These are phyloP conservation scores for Lipomyces sp. DNA, from an alignment of 805 yeast species.

Conservation along the genomic window DNA sequence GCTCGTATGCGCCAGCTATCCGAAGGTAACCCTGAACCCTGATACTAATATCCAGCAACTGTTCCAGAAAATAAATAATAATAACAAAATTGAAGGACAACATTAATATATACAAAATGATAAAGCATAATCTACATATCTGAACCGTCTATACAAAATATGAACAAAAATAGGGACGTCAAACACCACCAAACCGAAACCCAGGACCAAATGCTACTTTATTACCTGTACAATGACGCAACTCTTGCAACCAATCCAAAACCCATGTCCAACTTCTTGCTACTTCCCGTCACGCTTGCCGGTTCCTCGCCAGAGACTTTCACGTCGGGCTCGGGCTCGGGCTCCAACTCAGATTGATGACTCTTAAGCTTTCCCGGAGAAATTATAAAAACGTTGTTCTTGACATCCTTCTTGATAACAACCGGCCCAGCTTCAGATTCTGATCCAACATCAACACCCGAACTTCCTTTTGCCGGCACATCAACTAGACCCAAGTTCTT, in stretches of 20 bases:
- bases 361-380: neutral
- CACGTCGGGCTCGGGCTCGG: neutral
- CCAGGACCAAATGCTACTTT: neutral
- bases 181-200: neutral
- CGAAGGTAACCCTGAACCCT: too few relatives aligned
- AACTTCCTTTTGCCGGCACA: neutral
- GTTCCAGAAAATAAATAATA: too few relatives aligned
- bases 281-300: neutral
- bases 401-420: neutral
- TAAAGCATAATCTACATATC: neutral
- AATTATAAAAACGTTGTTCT: neutral
- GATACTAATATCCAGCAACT: too few relatives aligned
- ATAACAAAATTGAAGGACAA: neutral
- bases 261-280: neutral
- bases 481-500: neutral
- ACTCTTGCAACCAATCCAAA: neutral
- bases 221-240: conserved; percentile 6
- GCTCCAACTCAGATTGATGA: too few relatives aligned
- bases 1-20: too few relatives aligned
- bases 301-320: too few relatives aligned
- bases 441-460: neutral
- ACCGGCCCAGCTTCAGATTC: neutral
- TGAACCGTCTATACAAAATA: neutral
- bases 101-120: neutral
- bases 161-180: neutral